A percentile compares a stretch with the other conserved stretches of the same genome.
phyloP scores from a whole-genome alignment of 2,329 filamentous ascomycete genomes.

The Pseudogymnoascus destructans region DNA sequence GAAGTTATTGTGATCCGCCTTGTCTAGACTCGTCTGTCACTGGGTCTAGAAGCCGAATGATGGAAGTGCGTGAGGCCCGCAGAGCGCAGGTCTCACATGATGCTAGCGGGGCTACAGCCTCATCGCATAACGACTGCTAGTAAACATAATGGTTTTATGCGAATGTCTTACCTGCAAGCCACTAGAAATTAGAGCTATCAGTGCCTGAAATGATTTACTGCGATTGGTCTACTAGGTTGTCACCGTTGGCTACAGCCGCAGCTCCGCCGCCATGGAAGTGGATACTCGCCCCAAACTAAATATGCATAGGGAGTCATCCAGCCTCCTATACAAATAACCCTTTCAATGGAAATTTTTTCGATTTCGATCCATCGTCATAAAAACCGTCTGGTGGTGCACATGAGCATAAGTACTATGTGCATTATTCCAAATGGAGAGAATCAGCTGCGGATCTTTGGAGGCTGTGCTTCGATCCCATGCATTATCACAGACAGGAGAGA shows the following conservation, averaged over 20 bases:
- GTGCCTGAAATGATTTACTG: neutral
- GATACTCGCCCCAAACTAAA: neutral
- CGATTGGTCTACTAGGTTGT: neutral
- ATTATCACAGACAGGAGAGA: neutral
- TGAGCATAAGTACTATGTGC: neutral
- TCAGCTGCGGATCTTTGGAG: constrained; percentile 5
- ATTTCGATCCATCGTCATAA: neutral
- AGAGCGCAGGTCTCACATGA: constrained; percentile 4
- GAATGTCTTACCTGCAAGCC: neutral
- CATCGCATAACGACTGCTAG: neutral
- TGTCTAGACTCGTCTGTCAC: constrained; percentile 6
- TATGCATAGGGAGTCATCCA: neutral
- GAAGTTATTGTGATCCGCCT: neutral
- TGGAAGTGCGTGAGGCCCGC: neutral
- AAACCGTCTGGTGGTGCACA: constrained; percentile 6
- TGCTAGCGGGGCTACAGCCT: neutral
- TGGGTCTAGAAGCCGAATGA: neutral
- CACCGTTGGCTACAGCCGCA: neutral
- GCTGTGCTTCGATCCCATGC: neutral
- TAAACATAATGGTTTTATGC: constrained; percentile 3
- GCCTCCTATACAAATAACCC: neutral
- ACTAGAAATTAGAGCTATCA: neutral
- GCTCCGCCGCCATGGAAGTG: neutral
- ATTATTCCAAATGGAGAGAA: neutral
- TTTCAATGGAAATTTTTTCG: neutral